Evolutionary conservation across 805 yeast genomes (phyloP), one percentile per base, ranked within the genome.

Genomic region (Pachysolen tannophilus): DNA sequence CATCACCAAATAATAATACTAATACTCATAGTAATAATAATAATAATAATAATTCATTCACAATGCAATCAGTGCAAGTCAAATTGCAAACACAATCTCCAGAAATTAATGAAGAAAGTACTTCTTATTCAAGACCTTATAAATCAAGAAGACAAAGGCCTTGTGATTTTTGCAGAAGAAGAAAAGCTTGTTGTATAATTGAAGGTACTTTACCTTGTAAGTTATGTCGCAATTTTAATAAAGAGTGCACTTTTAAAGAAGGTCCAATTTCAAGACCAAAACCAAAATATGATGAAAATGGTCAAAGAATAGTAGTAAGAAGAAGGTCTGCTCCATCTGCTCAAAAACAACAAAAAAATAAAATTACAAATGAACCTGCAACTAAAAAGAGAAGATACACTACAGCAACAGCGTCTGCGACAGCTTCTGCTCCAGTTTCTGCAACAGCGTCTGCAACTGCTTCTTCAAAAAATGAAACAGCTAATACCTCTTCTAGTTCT

Each of bases 171-270:
- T 58, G 63, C 43, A 48, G 63, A 20, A 51, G 48, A 31, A 41
- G 63, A 19, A 58, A 58, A 38, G 50, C 61, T 1, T 58, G 63
- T 43, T 58, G 63, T 43, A 56, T 58, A 16, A 55, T 58, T 37
- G 52, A 53, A 26, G 49, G 47, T n/a, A 50, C 51, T 33, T 38
- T 49, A 8, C 57, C 58, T 28, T 58, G 63, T 34, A 44, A 55
- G 37, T 44, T 55, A 8, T 58, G 63, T 33, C 44, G 46, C 17
- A 53, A 48, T 34, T 55, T 50, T 42, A 55, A 55, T 38, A 45
- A 49, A 31, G 52, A 40, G 20, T 58, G 63, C 39, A 55, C 60
- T 2, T 56, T 58, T 34, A 19, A 50, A 25, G 55, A 56, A 32
- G 56, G 60, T 20, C 63, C 63, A 24, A 42, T 58, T 8, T 21